Conservation (phyloP, 305 asterid genomes). For the Solanum hybrid region DNA sequence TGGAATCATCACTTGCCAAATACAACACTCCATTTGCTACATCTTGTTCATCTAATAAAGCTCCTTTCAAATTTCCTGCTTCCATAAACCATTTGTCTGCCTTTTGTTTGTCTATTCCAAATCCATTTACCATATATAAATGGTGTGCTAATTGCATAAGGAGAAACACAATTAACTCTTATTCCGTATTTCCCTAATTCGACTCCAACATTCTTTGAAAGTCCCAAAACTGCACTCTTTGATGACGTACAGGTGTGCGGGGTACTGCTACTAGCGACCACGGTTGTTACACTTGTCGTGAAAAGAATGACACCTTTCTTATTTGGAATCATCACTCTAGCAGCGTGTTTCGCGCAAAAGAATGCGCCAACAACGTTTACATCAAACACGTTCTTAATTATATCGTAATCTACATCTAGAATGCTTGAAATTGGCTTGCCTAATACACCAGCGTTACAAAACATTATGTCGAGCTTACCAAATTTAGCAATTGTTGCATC, state of each 20-base stretch:
- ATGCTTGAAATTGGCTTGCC: not conserved
- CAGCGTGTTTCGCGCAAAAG: not conserved
- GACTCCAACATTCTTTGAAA: not conserved
- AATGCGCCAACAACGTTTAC: not conserved
- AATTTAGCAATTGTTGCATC: not conserved
- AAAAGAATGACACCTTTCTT: not conserved
- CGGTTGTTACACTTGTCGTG: not conserved
- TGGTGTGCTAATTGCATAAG: not conserved
- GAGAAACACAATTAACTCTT: slow-evolving; percentile 5
- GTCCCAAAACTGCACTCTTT: not conserved
- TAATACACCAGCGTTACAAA: not conserved
- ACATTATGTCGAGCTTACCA: slow-evolving; percentile 13
- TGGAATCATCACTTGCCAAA: not conserved
- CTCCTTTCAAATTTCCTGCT: not conserved
- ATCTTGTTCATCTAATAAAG: not conserved
- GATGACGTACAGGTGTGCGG: not conserved
- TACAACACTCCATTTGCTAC: not conserved
- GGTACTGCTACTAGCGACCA: too few relatives aligned
- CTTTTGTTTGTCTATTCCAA: not conserved
- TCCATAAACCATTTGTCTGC: not conserved
- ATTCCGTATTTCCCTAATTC: not conserved
- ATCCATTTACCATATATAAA: not conserved
- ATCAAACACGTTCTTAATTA: not conserved
- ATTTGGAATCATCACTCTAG: not conserved
- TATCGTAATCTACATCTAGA: not conserved